Evolutionary conservation across 2,329 filamentous ascomycete species (phyloP), one percentile per base, ranked within the genome.

Genomic region (Esteya vermicola): DNA sequence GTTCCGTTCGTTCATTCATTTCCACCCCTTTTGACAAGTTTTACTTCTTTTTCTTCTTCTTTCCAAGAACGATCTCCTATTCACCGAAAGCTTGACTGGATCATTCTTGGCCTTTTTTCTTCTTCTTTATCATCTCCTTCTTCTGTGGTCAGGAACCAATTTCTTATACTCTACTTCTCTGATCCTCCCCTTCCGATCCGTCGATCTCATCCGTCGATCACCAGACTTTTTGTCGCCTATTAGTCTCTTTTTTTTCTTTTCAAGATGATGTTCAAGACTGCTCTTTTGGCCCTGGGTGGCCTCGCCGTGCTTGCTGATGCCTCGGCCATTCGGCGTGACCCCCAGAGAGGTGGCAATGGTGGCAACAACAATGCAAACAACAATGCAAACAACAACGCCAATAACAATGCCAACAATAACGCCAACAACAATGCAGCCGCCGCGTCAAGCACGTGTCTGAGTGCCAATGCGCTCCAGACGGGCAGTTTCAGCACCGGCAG

Each of bases 241-340:
- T 14, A n/a, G n/a, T 30, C 13, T 13, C 6, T 26, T 39, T 30
- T 18, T 23, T 27, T 25, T 26, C 38, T 32, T 38, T 35, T 40
- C 60, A 68, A 50, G 36, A 75, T 74, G 70, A 63, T 70, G 52
- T 52, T 71, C 52, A 70, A 71, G 54, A 59, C 58, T 44, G 50
- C 68, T 35, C 48, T 72, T 45, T 45, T 68, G 36, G 61, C 66
- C 58, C 61, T 74, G 19, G 45, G 69, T 53, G 63, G 70, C 55
- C 52, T 70, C 45, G 54, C 61, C 37, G 58, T 58, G 42, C 52
- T 64, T 33, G 52, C 59, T 41, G 67, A 73, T 30, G 70, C 65
- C 34, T 58, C 61, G 14, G 55, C 57, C 18, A 52, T 68, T 43
- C 50, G 55, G 42, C 57, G 59, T 10, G 45, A 56, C 49, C 41